phyloP scores from a whole-genome alignment of 805 yeast genomes.

The Hanseniaspora valbyensis region DNA sequence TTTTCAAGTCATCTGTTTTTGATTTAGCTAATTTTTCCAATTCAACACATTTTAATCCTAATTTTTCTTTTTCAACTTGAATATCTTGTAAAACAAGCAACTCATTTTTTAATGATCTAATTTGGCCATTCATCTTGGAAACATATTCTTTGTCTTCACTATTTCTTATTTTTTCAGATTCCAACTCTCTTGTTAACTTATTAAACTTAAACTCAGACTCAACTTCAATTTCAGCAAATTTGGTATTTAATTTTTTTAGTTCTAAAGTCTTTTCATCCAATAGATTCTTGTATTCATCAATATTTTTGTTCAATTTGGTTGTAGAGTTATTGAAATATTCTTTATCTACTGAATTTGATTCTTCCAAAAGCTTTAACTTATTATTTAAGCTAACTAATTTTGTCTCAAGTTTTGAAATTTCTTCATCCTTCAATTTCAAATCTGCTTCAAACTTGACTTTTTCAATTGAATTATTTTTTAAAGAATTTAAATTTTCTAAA shows the following conservation, averaged over 20 bases:
- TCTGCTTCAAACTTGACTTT: slow-evolving; percentile 15
- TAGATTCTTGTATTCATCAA: slow-evolving; percentile 18
- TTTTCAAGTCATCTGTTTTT: background rate
- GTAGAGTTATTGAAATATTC: slow-evolving; percentile 15
- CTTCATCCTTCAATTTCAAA: slow-evolving; percentile 1
- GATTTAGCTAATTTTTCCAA: background rate
- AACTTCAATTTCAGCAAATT: slow-evolving; percentile 20
- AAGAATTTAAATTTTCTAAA: background rate
- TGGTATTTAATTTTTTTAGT: slow-evolving; percentile 18
- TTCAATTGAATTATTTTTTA: slow-evolving; percentile 15
- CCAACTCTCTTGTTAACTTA: background rate
- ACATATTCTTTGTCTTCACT: slow-evolving; percentile 15
- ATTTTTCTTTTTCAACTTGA: background rate
- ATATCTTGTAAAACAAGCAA: slow-evolving; percentile 15
- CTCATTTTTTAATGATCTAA: slow-evolving; percentile 10
- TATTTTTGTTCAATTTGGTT: slow-evolving; percentile 16
- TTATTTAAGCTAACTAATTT: slow-evolving; percentile 6
- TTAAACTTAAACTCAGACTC: slow-evolving; percentile 15
- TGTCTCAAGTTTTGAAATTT: background rate
- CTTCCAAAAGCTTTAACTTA: background rate
- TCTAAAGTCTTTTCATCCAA: slow-evolving; percentile 17
- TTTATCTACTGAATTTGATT: slow-evolving; percentile 15
- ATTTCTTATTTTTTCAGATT: slow-evolving; percentile 14
- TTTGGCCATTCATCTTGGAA: slow-evolving; percentile 15
- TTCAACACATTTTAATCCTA: background rate